A percentile compares a stretch with the other conserved stretches of the same genome.
Conservation (phyloP, 352 stramenopile species). For the Globisporangium lucens region DNA sequence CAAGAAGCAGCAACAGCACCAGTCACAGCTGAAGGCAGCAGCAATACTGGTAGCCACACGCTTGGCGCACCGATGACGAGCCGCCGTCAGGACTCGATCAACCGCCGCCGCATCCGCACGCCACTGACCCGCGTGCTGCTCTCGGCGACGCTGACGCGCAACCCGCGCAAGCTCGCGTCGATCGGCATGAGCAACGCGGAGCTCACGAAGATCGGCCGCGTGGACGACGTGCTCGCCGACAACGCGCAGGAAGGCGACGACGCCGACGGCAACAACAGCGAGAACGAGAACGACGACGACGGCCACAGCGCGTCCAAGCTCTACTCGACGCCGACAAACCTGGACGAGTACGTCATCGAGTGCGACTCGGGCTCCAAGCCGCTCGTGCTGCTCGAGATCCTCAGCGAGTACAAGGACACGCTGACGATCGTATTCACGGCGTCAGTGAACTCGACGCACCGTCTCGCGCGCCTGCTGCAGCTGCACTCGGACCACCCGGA, state of each 20-base stretch:
- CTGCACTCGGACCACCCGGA: conserved; percentile 62
- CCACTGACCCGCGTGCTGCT: conserved; percentile 95
- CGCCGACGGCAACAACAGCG: conserved; percentile 26
- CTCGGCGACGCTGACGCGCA: conserved; percentile 96
- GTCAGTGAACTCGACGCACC: conserved; percentile 95
- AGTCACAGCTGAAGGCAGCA: conserved; percentile 13
- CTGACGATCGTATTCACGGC: conserved; percentile 95
- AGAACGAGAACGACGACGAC: conserved; percentile 23
- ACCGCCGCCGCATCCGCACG: conserved; percentile 70
- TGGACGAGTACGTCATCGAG: conserved; percentile 90
- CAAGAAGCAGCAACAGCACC: conserved; percentile 39
- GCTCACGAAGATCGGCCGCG: conserved; percentile 84
- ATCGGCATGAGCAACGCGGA: conserved; percentile 95
- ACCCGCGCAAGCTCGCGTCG: conserved; percentile 94
- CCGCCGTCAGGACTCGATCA: conserved; percentile 74
- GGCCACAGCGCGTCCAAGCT: conserved; percentile 36
- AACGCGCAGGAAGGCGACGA: conserved; percentile 57
- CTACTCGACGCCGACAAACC: conserved; percentile 74
- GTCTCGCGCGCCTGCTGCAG: conserved; percentile 93
- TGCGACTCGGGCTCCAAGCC: conserved; percentile 95
- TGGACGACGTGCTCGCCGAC: conserved; percentile 56
- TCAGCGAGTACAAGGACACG: conserved; percentile 73
- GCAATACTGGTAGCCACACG: not conserved
- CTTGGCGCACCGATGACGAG: conserved; percentile 43
- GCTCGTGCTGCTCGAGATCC: conserved; percentile 91